Percentiles rank a stretch among this genome's conserved stretches.
Conservation (phyloP, 2,329 filamentous ascomycete species). For the Talaromyces pinophilus region DNA sequence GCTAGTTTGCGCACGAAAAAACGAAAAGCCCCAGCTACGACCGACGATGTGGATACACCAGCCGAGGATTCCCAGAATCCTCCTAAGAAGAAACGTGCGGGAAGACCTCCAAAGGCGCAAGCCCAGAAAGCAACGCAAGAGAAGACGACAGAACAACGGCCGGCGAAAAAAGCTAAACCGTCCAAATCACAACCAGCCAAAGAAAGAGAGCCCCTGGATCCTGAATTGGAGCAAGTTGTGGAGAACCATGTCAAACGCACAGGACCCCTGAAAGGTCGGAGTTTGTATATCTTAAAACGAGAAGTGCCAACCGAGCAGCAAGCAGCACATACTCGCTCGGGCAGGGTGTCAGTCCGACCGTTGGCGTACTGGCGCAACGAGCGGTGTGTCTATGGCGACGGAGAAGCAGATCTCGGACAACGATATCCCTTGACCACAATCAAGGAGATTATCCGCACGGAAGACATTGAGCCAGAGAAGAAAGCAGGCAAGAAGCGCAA, state of each 20-base stretch:
- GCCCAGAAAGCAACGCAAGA: conserved; percentile 24
- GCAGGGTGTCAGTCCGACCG: conserved; percentile 74
- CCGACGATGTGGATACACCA: conserved; percentile 22
- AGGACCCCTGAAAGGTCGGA: conserved; percentile 50
- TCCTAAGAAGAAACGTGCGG: conserved; percentile 35
- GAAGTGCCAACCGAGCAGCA: conserved; percentile 56
- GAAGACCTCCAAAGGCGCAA: conserved; percentile 36
- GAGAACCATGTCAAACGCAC: conserved; percentile 47
- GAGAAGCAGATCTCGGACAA: conserved; percentile 58
- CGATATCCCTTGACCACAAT: conserved; percentile 67
- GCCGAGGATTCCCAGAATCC: conserved; percentile 22
- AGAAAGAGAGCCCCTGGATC: conserved; percentile 29
- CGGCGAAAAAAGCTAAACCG: conserved; percentile 37
- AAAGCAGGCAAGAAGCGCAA: conserved; percentile 41
- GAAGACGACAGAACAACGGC: conserved; percentile 31
- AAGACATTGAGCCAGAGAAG: conserved; percentile 57
- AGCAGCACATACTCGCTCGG: conserved; percentile 69
- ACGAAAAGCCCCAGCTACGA: background rate
- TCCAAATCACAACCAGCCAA: conserved; percentile 24
- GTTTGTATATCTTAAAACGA: conserved; percentile 53
- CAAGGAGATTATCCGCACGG: conserved; percentile 74
- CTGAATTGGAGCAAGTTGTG: conserved; percentile 45
- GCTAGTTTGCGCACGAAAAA: conserved; percentile 16
- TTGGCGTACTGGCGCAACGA: conserved; percentile 88
- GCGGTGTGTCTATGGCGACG: conserved; percentile 67